phyloP scores from a whole-genome alignment of 192 early-diverging fungal species.

The Backusella psychrophila region DNA sequence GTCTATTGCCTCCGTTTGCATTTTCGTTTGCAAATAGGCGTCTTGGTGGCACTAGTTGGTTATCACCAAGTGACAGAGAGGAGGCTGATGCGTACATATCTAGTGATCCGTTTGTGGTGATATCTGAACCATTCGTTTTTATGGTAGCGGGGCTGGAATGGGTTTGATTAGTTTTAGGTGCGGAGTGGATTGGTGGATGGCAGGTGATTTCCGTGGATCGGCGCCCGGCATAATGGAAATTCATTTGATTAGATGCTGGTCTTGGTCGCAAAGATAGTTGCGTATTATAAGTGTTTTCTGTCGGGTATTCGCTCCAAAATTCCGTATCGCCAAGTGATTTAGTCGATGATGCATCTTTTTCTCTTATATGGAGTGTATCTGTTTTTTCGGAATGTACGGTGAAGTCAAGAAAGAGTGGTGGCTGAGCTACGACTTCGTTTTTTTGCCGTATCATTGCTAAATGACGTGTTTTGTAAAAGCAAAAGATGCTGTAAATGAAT shows the following conservation, averaged over 20 bases:
- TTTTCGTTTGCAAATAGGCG: neutral
- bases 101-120: neutral
- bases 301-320: neutral
- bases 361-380: neutral
- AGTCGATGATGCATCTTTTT: neutral
- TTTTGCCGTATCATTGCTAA: neutral
- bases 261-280: neutral
- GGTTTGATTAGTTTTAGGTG: neutral
- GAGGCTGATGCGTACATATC: neutral
- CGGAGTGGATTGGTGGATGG: neutral
- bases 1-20: neutral
- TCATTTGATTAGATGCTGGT: neutral
- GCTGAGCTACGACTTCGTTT: neutral
- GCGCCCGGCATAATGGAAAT: neutral
- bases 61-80: neutral
- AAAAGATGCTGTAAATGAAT: neutral
- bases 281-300: neutral
- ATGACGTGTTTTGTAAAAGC: neutral
- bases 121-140: neutral
- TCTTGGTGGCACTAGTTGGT: neutral
- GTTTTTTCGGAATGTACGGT: neutral
- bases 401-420: neutral
- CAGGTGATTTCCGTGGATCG: conserved; percentile 6
- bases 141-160: neutral
- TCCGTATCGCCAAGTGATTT: neutral